Conservation (phyloP, 768 basidiomycete genomes). For the Termitomyces sp. region DNA sequence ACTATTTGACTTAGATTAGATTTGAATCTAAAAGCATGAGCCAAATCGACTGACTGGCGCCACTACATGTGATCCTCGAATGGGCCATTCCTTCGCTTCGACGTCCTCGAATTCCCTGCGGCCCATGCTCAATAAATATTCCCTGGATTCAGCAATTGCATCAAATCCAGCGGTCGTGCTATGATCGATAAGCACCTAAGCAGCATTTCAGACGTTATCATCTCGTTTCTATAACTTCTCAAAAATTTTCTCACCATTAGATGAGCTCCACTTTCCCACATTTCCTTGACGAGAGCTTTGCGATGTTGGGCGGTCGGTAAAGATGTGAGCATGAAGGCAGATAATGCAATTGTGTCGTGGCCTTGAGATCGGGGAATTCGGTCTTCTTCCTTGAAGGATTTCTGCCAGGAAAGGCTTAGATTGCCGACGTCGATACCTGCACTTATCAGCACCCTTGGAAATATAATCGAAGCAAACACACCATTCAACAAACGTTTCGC, state of each 20-base stretch:
- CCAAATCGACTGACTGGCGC: conserved; percentile 61
- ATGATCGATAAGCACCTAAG: conserved; percentile 85
- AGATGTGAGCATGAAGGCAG: conserved; percentile 82
- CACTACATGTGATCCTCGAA: conserved; percentile 72
- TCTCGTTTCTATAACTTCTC: neutral
- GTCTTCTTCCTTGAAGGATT: conserved; percentile 46
- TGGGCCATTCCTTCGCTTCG: conserved; percentile 24
- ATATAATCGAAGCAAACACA: conserved; percentile 21
- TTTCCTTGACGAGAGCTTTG: conserved; percentile 66
- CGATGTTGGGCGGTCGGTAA: conserved; percentile 55
- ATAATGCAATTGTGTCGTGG: conserved; percentile 60
- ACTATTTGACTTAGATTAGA: conserved; percentile 37
- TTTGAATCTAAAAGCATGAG: conserved; percentile 3
- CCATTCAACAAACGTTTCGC: conserved; percentile 59
- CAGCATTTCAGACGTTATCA: neutral
- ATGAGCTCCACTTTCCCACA: conserved; percentile 91
- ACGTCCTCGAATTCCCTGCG: conserved; percentile 49
- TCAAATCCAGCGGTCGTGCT: conserved; percentile 72
- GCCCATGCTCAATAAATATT: conserved; percentile 63
- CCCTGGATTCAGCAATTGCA: conserved; percentile 70
- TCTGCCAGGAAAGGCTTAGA: conserved; percentile 48
- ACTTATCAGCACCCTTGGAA: neutral
- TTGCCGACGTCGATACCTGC: conserved; percentile 43
- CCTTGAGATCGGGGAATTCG: conserved; percentile 35
- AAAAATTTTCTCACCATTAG: conserved; percentile 51